Base-by-base conservation (phyloP, 192 early-diverging fungal species). In the Rhizoclosmatium globosum region DNA sequence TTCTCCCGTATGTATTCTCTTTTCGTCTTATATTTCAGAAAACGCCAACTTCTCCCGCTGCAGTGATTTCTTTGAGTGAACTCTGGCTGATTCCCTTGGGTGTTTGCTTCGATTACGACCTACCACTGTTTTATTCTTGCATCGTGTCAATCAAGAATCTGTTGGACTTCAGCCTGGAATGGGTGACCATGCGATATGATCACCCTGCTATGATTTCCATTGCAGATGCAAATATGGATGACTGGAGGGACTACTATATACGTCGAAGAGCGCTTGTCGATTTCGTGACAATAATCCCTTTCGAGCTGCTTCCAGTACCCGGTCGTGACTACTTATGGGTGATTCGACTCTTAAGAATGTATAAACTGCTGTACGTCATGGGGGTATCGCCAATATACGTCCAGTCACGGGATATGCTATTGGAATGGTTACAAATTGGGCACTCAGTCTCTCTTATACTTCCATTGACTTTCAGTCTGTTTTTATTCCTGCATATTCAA, bases 401-500 rank as follows among this genome's bases (percentile, higher is more conserved):
- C 60, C 7, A 39, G 21, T 31, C 21, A 23, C 9, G 23, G 21
- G 21, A 19, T 11, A 47, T 31, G 15, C 11, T 68, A 15, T 2
- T 57, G 7, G 17, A 71, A 15, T 9, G 31, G 50, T 19, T 59
- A 6, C 3, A 39, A 4, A 3, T 71, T 6, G 70, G 70, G 2
- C 53, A 48, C 15, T n/a, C 70, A 6, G 48, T 53, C 2, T 57
- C 70, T 23, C 23, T 57, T 3, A 57, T 71, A 15, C 19, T 71
- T 15, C 70, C 70, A 11, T 15, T 71, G 48, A 31, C 42, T 46
- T 57, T 44, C 39, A 31, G 47, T 13, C 42, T 81, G 2, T 60
- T 70, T 1, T 68, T 81, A 23, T 81, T 71, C 39, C 17, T 81
- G 43, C 80, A 81, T 47, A 4, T 81, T 39, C 80, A 81, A 47